phyloP scores from a whole-genome alignment of 192 early-diverging fungal species.

The Dispira parvispora region DNA sequence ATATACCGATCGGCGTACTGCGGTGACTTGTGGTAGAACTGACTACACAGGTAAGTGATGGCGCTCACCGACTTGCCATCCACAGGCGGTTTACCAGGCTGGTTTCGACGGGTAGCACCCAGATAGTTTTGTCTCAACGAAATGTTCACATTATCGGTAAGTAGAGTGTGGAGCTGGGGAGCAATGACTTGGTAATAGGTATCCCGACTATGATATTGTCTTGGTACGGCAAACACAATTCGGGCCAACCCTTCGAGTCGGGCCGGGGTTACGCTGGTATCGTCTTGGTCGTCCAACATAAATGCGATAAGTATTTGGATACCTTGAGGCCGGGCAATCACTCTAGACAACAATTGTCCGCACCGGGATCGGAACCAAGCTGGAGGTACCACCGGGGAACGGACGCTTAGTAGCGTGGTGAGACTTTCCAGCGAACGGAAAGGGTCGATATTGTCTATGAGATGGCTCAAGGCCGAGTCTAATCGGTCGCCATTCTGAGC shows the following conservation, averaged over 20 bases:
- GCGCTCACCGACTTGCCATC: no score
- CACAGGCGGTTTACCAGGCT: no score
- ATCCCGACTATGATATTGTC: not conserved
- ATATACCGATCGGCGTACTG: no score
- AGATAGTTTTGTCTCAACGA: no score
- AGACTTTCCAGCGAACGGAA: conserved; percentile 2
- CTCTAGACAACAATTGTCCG: conserved; percentile 2
- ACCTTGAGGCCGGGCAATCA: not conserved
- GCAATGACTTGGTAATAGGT: no score
- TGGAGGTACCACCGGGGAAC: not conserved
- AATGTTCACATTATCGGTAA: no score
- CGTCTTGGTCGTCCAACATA: not conserved
- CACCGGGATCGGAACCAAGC: not conserved
- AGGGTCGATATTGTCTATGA: not conserved
- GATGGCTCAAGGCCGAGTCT: no score
- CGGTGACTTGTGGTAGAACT: no score
- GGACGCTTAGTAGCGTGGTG: not conserved
- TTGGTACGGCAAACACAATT: not conserved
- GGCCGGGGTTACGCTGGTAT: not conserved
- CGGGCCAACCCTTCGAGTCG: not conserved
- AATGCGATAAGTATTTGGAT: not conserved
- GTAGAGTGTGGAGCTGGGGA: no score
- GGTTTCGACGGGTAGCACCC: no score
- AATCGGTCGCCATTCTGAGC: no score
- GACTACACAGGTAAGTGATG: no score